Conservation (phyloP, 1,284 basidiomycete species). For the Irpex rosettiformis region DNA sequence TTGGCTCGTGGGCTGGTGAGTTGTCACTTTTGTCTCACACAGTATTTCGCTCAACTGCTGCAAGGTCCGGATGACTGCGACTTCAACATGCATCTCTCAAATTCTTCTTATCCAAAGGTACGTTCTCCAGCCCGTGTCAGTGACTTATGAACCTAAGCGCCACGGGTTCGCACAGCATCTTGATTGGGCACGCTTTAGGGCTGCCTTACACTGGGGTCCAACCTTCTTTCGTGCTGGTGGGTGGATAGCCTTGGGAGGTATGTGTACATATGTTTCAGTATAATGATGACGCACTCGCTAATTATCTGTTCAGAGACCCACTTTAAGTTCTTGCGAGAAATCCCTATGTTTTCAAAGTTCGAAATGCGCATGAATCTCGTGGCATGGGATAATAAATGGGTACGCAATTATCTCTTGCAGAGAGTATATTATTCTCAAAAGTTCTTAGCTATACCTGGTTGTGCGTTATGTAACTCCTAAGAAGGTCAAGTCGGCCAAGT, state of each 20-base stretch:
- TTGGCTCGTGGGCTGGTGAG: slow-evolving; percentile 55
- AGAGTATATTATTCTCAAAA: not conserved
- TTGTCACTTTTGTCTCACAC: slow-evolving; percentile 13
- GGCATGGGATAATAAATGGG: slow-evolving; percentile 88
- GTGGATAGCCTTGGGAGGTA: slow-evolving; percentile 70
- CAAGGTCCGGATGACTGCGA: slow-evolving; percentile 68
- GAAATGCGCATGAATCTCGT: slow-evolving; percentile 66
- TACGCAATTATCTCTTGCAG: slow-evolving; percentile 24
- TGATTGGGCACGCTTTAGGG: slow-evolving; percentile 47
- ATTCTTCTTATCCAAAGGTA: slow-evolving; percentile 75
- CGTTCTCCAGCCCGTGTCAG: no score
- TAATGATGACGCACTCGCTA: not conserved
- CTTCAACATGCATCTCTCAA: slow-evolving; percentile 70
- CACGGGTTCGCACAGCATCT: slow-evolving; percentile 33
- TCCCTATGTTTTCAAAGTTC: slow-evolving; percentile 68
- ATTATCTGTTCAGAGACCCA: slow-evolving; percentile 50
- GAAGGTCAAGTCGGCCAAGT: slow-evolving; percentile 20
- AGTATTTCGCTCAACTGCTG: not conserved
- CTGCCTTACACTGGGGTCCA: slow-evolving; percentile 51
- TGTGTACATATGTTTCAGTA: slow-evolving; percentile 14
- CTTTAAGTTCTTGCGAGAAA: slow-evolving; percentile 76
- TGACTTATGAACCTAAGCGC: slow-evolving; percentile 25
- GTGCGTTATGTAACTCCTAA: slow-evolving; percentile 63
- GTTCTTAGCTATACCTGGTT: slow-evolving; percentile 55
- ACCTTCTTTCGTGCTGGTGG: slow-evolving; percentile 63